Base-by-base conservation (phyloP, 257 asterid species). In the Capsicum baccatum region DNA sequence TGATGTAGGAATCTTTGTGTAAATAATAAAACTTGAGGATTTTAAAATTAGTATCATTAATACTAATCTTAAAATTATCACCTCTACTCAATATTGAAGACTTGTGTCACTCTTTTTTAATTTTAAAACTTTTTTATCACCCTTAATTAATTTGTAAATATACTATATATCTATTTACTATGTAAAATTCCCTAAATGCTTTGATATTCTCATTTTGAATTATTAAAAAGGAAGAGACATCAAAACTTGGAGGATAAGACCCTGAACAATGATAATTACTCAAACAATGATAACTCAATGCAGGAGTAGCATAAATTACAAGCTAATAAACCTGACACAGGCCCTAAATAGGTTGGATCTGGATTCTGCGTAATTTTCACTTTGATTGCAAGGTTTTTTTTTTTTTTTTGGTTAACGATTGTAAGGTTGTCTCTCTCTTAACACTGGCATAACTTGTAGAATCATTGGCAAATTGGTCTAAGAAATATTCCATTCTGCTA, bases 401-500 rank as follows among this genome's bases (percentile, higher is more conserved):
- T 26, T 26, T 26, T 26, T 26, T 26, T 26, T 26, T 1, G 33
- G 33, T 26, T 26, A 26, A 26, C 33, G 48, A 76, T 69, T 39
- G 76, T 52, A 39, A 35, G 37, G n/a, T 67, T 67, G 1, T 50
- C 3, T 74, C 21, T 52, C 21, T 76, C 63, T 52, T 76, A 26
- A 76, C 81, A 76, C 15, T 52, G 64, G 81, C 64, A 52, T 76
- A 52, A 76, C 81, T 74, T 74, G 80, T 33, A 76, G 48, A 76
- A 52, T 76, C 81, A 26, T 26, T 26, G 15, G 5, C 63, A 76
- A 76, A 26, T 52, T 76, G 81, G 48, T 76, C 64, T 14, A 76
- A 3, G 63, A 52, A 52, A 52, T 50, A 52, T 50, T 76, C 63
- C 81, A 76, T 52, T 21, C 48, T 21, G 26, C 26, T 19, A 48